Base-by-base conservation (phyloP, 495 filamentous ascomycete species). In the Venustampulla echinocandica region DNA sequence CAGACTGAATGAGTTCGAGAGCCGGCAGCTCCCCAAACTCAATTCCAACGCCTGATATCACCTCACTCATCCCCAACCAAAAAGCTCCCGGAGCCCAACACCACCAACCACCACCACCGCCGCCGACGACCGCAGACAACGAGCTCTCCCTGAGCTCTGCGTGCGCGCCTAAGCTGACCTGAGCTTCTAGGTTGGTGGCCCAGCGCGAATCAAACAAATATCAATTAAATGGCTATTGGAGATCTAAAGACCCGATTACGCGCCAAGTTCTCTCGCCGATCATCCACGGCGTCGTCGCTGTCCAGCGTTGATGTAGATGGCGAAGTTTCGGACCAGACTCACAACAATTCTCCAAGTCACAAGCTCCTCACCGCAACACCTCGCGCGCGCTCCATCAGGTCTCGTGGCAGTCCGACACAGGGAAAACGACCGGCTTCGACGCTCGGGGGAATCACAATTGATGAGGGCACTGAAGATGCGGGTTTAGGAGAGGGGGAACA, bases 191-290 rank as follows among this genome's bases (percentile, higher is more conserved):
- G n/a, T n/a, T n/a, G n/a, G n/a, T n/a, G n/a, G n/a, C n/a, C n/a
- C n/a, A n/a, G n/a, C n/a, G n/a, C n/a, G n/a, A n/a, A n/a, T n/a
- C n/a, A n/a, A n/a, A n/a, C n/a, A n/a, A n/a, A n/a, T n/a, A n/a
- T n/a, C n/a, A n/a, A n/a, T 19, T 35, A 43, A 41, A 59, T 56
- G 56, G 53, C 49, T 42, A 72, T 73, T 61, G 70, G 69, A 51
- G 69, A 69, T 46, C 57, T 75, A 40, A 67, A 57, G 56, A 57
- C 65, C 46, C 67, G 66, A 36, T 60, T 74, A 44, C 67, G 67
- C 46, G 64, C 68, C 53, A 73, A 66, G 49, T 66, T 75, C 46
- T 57, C 61, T 39, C 62, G 72, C 44, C 57, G 70, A 54, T 57
- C 67, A 39, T 72, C 69, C 23, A 60, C 57, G 15, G 52, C 63